Evolutionary conservation across 371 early-diverging fungal genomes (phyloP).

Genomic region (Actinomortierella wolfii): DNA sequence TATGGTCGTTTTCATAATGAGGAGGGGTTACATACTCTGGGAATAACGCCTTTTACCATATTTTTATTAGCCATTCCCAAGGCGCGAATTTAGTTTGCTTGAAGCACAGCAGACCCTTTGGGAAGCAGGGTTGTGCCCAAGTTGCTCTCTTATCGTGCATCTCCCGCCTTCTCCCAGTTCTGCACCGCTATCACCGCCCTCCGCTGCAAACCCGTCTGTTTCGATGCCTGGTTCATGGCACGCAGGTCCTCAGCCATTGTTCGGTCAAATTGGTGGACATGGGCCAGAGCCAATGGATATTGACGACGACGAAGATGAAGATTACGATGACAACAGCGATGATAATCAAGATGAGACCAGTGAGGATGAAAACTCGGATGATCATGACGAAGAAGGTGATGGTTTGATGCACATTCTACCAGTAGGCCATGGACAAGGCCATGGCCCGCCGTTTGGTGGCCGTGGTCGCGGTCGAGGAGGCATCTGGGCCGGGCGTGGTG

Average conservation of each 20-base stretch:
- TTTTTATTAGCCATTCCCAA: conserved; percentile 30
- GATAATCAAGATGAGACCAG: conserved; percentile 2
- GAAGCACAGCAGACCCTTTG: conserved; percentile 20
- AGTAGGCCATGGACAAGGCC: conserved; percentile 11
- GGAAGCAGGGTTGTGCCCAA: conserved; percentile 26
- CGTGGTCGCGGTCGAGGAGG: conserved; percentile 16
- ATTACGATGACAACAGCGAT: conserved; percentile 2
- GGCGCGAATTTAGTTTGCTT: conserved; percentile 21
- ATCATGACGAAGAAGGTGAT: conserved; percentile 13
- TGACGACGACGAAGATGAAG: conserved; percentile 3
- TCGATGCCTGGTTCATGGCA: conserved; percentile 25
- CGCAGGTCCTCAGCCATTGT: conserved; percentile 3
- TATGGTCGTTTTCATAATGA: background rate
- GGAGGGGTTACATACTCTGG: background rate
- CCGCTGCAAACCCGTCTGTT: background rate
- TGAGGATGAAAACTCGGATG: background rate
- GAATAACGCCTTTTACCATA: background rate
- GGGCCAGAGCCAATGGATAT: background rate
- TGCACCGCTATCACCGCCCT: conserved; percentile 18
- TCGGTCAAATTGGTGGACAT: background rate
- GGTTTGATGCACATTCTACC: conserved; percentile 37
- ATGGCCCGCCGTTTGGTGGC: conserved; percentile 11
- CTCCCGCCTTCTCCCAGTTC: conserved; percentile 30
- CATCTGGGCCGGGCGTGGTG: conserved; percentile 14
- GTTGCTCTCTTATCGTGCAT: conserved; percentile 41